Evolutionary conservation across 306 rosid species (phyloP).

Genomic region (Prunus padus): DNA sequence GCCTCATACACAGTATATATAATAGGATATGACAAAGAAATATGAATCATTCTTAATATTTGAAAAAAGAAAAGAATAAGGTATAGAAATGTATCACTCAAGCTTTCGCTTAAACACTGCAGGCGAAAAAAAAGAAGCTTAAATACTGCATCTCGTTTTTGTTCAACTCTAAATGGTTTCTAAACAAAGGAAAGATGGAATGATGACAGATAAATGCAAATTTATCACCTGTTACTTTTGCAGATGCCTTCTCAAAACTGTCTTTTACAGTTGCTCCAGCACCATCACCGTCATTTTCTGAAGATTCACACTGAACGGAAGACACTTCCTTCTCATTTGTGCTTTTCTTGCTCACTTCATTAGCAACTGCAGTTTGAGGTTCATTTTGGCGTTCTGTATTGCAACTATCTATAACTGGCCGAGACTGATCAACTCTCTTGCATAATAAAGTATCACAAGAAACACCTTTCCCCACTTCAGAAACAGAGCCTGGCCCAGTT

Average conservation of each 20-base stretch:
- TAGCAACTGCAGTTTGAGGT: slow-evolving; percentile 27
- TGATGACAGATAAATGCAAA: background rate
- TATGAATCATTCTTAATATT: no score
- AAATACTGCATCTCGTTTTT: no score
- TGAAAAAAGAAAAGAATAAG: no score
- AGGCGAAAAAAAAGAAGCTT: no score
- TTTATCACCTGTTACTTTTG: slow-evolving; percentile 44
- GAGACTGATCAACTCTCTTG: slow-evolving; percentile 33
- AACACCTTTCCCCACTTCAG: slow-evolving; percentile 29
- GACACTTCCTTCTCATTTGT: slow-evolving; percentile 31
- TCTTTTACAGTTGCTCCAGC: slow-evolving; percentile 26
- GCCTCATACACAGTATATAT: no score
- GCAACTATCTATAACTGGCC: slow-evolving; percentile 28
- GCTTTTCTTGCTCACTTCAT: slow-evolving; percentile 37
- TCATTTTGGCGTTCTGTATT: slow-evolving; percentile 30
- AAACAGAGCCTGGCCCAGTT: slow-evolving; percentile 34
- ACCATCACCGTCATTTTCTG: slow-evolving; percentile 37
- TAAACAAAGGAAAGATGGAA: background rate
- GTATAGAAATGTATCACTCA: no score
- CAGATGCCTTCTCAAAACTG: slow-evolving; percentile 25
- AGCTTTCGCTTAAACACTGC: no score
- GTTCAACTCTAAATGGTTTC: background rate
- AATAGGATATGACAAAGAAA: no score
- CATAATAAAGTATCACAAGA: slow-evolving; percentile 23
- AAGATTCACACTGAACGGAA: slow-evolving; percentile 35